phyloP scores from a whole-genome alignment of 2,329 filamentous ascomycete genomes.

The Amauroascus verrucosus region DNA sequence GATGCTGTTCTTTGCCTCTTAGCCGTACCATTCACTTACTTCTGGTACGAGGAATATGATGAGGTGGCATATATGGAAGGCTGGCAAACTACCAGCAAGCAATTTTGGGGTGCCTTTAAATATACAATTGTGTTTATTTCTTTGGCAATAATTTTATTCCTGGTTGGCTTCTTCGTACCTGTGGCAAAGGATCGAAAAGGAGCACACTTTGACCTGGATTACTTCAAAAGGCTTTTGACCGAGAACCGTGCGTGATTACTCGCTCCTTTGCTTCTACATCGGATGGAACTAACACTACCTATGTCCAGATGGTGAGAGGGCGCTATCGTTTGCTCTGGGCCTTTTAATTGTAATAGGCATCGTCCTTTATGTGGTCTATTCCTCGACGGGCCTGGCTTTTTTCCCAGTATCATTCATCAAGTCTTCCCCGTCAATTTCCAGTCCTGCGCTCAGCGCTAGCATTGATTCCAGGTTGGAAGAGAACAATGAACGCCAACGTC shows the following conservation, averaged over 20 bases:
- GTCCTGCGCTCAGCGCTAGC: slow-evolving; percentile 63
- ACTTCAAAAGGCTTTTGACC: slow-evolving; percentile 72
- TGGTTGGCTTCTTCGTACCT: slow-evolving; percentile 90
- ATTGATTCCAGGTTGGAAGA: slow-evolving; percentile 71
- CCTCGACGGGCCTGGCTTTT: slow-evolving; percentile 75
- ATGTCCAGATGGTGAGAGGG: slow-evolving; percentile 68
- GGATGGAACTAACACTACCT: slow-evolving; percentile 11
- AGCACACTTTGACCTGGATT: slow-evolving; percentile 71
- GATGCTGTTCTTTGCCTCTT: slow-evolving; percentile 83
- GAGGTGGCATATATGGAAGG: slow-evolving; percentile 77
- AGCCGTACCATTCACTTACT: slow-evolving; percentile 91
- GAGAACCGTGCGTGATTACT: slow-evolving; percentile 56
- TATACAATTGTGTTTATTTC: slow-evolving; percentile 84
- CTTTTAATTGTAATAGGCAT: slow-evolving; percentile 82
- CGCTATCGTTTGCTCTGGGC: slow-evolving; percentile 78
- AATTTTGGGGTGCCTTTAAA: slow-evolving; percentile 75
- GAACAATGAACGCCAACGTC: slow-evolving; percentile 84
- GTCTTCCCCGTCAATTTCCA: slow-evolving; percentile 75
- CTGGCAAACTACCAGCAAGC: slow-evolving; percentile 57
- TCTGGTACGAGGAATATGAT: slow-evolving; percentile 96
- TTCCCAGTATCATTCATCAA: slow-evolving; percentile 88
- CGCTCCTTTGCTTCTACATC: neutral
- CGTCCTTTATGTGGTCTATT: slow-evolving; percentile 78
- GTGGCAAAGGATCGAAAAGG: slow-evolving; percentile 57
- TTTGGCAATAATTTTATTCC: slow-evolving; percentile 64